These are phyloP conservation scores for Heterococcus sp. DNA, from an alignment of 108 stramenopile genomes.

Conservation along the genomic window DNA sequence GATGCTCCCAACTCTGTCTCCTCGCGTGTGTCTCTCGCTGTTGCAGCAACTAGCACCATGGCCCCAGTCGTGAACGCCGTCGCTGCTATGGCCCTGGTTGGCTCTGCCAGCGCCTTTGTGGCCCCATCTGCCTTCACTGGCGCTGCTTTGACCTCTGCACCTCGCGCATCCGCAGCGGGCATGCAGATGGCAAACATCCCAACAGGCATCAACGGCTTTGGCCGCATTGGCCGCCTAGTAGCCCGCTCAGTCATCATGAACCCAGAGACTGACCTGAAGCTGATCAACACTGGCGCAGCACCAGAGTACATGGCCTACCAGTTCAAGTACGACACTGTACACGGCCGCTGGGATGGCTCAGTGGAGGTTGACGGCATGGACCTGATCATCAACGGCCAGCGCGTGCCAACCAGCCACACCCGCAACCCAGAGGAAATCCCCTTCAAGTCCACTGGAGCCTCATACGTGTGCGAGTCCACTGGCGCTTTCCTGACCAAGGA, in stretches of 20 bases:
- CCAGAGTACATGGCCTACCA: slow-evolving; percentile 62
- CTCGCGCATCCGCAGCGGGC: slow-evolving; percentile 9
- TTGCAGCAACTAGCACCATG: slow-evolving; percentile 10
- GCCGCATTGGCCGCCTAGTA: slow-evolving; percentile 96
- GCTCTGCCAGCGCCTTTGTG: slow-evolving; percentile 41
- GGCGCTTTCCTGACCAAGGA: slow-evolving; percentile 56
- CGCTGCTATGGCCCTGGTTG: slow-evolving; percentile 45
- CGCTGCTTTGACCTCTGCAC: slow-evolving; percentile 5
- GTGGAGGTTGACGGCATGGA: slow-evolving; percentile 58
- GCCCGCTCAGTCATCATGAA: slow-evolving; percentile 53
- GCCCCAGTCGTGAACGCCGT: slow-evolving; percentile 43
- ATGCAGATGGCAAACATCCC: neutral
- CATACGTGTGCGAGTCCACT: slow-evolving; percentile 60
- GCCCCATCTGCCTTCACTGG: slow-evolving; percentile 35
- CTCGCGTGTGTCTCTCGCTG: too few relatives aligned
- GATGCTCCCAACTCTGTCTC: too few relatives aligned
- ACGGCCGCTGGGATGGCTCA: slow-evolving; percentile 53
- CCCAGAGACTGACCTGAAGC: neutral
- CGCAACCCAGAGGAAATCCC: neutral
- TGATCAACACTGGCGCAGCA: neutral
- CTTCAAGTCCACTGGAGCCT: slow-evolving; percentile 39
- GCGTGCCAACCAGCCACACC: neutral
- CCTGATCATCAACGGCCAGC: neutral
- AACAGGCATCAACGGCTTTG: slow-evolving; percentile 96
- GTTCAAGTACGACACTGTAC: slow-evolving; percentile 59